Conservation (phyloP, 106 monocot species). For the Phalaenopsis aphrodite region DNA sequence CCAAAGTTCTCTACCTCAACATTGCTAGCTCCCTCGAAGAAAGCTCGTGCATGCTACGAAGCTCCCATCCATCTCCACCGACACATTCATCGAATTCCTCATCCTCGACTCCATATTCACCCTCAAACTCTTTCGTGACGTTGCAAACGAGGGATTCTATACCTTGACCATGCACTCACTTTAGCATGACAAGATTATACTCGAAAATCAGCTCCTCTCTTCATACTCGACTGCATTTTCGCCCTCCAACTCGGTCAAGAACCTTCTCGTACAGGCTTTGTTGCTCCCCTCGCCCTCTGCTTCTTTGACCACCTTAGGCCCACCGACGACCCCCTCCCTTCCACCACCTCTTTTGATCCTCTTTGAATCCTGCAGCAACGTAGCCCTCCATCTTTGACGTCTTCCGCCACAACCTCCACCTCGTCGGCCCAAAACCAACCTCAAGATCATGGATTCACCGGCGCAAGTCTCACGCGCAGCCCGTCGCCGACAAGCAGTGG, state of each 20-base stretch:
- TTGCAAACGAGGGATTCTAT: constrained; percentile 47
- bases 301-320: constrained; percentile 80
- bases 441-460: constrained; percentile 26
- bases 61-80: constrained; percentile 17
- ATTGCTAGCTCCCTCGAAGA: no score
- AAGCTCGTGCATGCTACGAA: constrained; percentile 20
- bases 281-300: constrained; percentile 29
- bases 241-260: constrained; percentile 29
- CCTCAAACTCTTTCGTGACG: constrained; percentile 69
- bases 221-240: constrained; percentile 60
- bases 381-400: constrained; percentile 66
- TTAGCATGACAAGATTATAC: constrained; percentile 80
- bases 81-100: constrained; percentile 47
- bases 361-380: not conserved
- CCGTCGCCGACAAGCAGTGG: constrained; percentile 43
- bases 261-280: no score
- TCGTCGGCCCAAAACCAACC: constrained; percentile 28
- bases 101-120: constrained; percentile 65
- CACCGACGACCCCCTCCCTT: constrained; percentile 43
- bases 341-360: constrained; percentile 19
- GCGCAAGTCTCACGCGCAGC: no score
- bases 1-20: no score
- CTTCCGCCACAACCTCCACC: constrained; percentile 52
- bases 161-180: constrained; percentile 43
- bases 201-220: constrained; percentile 89